Evolutionary conservation across 192 early-diverging fungal species (phyloP).

Genomic region (Pecoramyces ruminantium): DNA sequence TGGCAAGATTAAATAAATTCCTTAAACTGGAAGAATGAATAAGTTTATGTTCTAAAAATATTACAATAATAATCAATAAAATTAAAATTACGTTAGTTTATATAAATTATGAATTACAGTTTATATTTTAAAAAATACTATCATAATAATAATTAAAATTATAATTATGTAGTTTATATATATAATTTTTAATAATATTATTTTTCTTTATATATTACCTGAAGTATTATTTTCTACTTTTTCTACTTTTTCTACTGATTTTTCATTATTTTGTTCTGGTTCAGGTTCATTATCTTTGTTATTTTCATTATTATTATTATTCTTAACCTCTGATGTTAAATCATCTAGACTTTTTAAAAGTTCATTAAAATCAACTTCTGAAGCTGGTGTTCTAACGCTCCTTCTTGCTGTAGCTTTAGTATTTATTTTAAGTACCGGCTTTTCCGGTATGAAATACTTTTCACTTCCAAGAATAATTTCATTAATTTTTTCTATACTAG

Average conservation of each 20-base stretch:
- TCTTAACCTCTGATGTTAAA: background rate
- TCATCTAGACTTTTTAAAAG: background rate
- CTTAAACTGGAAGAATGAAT: background rate
- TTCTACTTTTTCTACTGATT: background rate
- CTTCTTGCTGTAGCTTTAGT: background rate
- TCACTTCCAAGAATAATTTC: background rate
- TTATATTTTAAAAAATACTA: too few species aligned
- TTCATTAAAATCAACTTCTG: background rate
- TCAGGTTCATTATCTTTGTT: background rate
- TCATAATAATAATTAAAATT: too few species aligned
- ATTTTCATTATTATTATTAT: background rate
- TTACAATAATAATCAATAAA: too few species aligned
- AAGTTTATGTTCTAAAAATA: background rate
- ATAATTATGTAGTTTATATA: too few species aligned
- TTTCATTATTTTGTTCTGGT: background rate
- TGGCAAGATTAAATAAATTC: background rate
- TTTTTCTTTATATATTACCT: too few species aligned
- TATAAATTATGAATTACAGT: too few species aligned
- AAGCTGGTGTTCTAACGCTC: background rate
- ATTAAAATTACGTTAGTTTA: too few species aligned
- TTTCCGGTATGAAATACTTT: background rate
- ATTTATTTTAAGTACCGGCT: background rate
- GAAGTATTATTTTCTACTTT: background rate
- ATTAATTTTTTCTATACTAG: background rate
- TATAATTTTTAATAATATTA: too few species aligned